phyloP scores from a whole-genome alignment of 2,329 filamentous ascomycete species.

The Verticillium longisporum region DNA sequence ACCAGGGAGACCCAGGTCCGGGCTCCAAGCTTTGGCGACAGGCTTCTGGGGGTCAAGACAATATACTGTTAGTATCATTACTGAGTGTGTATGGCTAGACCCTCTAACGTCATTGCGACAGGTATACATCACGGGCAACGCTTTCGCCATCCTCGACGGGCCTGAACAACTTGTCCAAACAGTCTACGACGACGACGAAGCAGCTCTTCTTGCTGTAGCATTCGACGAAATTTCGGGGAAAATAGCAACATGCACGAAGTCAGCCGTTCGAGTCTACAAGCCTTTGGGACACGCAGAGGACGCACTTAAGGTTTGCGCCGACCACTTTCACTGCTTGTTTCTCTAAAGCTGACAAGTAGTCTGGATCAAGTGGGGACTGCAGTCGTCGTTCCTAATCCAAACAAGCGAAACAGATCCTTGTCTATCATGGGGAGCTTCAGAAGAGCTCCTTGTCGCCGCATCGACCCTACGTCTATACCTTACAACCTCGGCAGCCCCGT shows the following conservation, averaged over 20 bases:
- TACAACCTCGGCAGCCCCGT: constrained; percentile 37
- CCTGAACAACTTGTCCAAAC: constrained; percentile 76
- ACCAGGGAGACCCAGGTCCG: constrained; percentile 70
- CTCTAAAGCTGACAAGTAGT: neutral
- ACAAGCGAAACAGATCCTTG: constrained; percentile 9
- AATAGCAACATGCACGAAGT: constrained; percentile 68
- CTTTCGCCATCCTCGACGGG: constrained; percentile 74
- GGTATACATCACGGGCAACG: constrained; percentile 86
- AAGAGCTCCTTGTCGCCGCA: constrained; percentile 78
- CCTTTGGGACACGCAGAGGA: constrained; percentile 66
- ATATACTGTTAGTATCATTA: constrained; percentile 54
- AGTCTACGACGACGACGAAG: constrained; percentile 74
- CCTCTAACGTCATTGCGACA: constrained; percentile 26
- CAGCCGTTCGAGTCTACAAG: constrained; percentile 67
- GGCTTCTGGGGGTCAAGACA: constrained; percentile 67
- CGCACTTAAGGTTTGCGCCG: constrained; percentile 56
- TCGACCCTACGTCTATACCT: constrained; percentile 62
- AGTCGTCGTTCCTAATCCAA: constrained; percentile 50
- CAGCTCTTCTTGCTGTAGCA: constrained; percentile 63
- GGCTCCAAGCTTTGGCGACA: constrained; percentile 69
- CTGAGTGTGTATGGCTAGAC: constrained; percentile 4
- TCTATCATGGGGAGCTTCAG: constrained; percentile 80
- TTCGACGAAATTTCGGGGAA: constrained; percentile 80
- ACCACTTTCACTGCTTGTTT: too few relatives aligned
- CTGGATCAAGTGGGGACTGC: constrained; percentile 51